A percentile compares a stretch with the other conserved stretches of the same genome.
These are phyloP conservation scores for Alternaria hordeiaustralica DNA, from an alignment of 2,329 filamentous ascomycete species.

Conservation along the genomic window DNA sequence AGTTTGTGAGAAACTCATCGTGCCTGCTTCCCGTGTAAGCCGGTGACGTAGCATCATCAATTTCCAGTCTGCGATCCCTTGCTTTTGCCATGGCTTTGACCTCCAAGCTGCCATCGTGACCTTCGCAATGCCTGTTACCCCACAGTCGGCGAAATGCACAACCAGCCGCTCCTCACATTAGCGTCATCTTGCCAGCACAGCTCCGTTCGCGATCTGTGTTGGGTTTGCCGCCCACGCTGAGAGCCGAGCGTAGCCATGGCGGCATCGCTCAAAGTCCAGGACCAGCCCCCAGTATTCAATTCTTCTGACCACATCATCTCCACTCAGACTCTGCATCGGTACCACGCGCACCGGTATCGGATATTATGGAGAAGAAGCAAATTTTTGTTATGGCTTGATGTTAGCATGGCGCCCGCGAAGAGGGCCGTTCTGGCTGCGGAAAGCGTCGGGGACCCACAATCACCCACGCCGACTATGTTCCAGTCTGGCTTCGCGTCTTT, in stretches of 20 bases:
- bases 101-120: conserved; percentile 11
- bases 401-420: conserved; percentile 12
- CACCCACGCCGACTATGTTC: background rate
- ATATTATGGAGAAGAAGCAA: conserved; percentile 9
- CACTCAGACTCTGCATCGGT: conserved; percentile 7
- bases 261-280: conserved; percentile 9
- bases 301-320: conserved; percentile 16
- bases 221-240: conserved; percentile 4
- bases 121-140: conserved; percentile 13
- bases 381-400: conserved; percentile 9
- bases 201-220: conserved; percentile 9
- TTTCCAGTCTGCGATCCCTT: background rate
- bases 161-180: background rate
- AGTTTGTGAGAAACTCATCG: background rate
- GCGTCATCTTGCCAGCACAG: conserved; percentile 3
- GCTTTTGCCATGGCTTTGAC: background rate
- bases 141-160: conserved; percentile 13
- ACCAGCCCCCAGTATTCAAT: conserved; percentile 8
- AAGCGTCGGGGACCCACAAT: conserved; percentile 25
- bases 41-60: background rate
- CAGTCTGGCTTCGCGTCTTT: background rate
- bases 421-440: conserved; percentile 23
- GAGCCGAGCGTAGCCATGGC: conserved; percentile 28
- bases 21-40: background rate
- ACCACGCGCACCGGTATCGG: conserved; percentile 24